Conservation (phyloP, 1,139 yeast species). For the Lodderomyces jiufengensis region DNA sequence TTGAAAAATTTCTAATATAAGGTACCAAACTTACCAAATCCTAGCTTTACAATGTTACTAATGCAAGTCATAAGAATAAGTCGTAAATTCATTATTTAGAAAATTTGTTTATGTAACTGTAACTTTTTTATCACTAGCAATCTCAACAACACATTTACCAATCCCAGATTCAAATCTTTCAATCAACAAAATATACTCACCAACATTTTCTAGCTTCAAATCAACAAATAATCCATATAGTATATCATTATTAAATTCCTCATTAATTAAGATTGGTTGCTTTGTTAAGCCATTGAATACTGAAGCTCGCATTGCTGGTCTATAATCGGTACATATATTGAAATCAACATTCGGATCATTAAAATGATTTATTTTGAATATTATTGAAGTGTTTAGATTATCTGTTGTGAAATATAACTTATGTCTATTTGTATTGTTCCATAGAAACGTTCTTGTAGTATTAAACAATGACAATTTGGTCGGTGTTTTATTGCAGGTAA, state of each 20-base stretch:
- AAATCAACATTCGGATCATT: slow-evolving; percentile 17
- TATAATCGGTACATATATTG: slow-evolving; percentile 25
- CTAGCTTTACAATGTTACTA: no score
- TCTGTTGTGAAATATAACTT: slow-evolving; percentile 26
- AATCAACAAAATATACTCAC: slow-evolving; percentile 36
- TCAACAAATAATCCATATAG: slow-evolving; percentile 46
- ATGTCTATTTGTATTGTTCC: slow-evolving; percentile 39
- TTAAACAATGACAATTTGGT: slow-evolving; percentile 36
- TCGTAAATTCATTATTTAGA: no score
- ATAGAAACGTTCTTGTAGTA: slow-evolving; percentile 21
- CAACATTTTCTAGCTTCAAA: slow-evolving; percentile 22
- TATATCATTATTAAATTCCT: slow-evolving; percentile 36
- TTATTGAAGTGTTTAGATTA: slow-evolving; percentile 20
- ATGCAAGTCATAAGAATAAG: no score
- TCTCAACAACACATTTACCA: slow-evolving; percentile 35
- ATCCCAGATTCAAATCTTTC: slow-evolving; percentile 49
- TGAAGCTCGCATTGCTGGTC: slow-evolving; percentile 44
- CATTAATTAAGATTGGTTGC: slow-evolving; percentile 30
- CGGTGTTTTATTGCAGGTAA: slow-evolving; percentile 18
- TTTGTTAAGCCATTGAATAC: slow-evolving; percentile 31
- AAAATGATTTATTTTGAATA: slow-evolving; percentile 25
- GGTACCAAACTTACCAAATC: no score
- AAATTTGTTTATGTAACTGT: no score
- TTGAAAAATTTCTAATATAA: no score
- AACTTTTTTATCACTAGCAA: slow-evolving; percentile 28